Conservation (phyloP, 257 asterid species). For the Lavandula angustifolia region DNA sequence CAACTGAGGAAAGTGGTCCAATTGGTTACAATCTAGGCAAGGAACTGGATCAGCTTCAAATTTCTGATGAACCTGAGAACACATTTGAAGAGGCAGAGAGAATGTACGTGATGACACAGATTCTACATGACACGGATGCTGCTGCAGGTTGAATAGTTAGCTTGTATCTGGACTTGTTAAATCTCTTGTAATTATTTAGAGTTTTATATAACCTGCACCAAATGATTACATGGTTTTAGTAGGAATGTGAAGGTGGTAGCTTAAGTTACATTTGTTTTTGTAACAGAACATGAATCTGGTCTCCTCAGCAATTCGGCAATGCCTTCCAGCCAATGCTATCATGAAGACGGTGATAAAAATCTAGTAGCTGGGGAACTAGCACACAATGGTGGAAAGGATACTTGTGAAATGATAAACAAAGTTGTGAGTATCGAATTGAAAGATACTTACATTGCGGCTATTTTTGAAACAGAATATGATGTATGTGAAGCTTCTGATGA, state of each 20-base stretch:
- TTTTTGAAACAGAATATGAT: constrained; percentile 27
- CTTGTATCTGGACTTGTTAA: constrained; percentile 8
- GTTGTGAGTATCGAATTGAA: constrained; percentile 27
- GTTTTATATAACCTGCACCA: background rate
- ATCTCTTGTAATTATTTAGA: background rate
- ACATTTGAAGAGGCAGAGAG: constrained; percentile 24
- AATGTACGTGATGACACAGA: background rate
- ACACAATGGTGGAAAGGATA: constrained; percentile 12
- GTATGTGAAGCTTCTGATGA: constrained; percentile 31
- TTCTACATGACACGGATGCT: background rate
- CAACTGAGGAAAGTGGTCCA: constrained; percentile 1
- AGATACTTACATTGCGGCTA: constrained; percentile 10
- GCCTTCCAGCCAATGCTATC: constrained; percentile 26
- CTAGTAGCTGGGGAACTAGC: constrained; percentile 11
- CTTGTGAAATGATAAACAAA: constrained; percentile 17
- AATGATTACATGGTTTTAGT: background rate
- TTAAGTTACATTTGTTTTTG: constrained; percentile 7
- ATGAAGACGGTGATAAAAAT: constrained; percentile 20
- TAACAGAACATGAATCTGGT: constrained; percentile 32
- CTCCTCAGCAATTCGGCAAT: constrained; percentile 28
- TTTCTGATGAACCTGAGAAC: constrained; percentile 17
- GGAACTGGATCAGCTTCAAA: constrained; percentile 15
- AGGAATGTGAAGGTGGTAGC: background rate
- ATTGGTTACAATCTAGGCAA: background rate
- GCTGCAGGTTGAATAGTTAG: constrained; percentile 36